Evolutionary conservation across 768 basidiomycete genomes (phyloP), one percentile per base, ranked within the genome.

Genomic region (Tremella mesenterica): DNA sequence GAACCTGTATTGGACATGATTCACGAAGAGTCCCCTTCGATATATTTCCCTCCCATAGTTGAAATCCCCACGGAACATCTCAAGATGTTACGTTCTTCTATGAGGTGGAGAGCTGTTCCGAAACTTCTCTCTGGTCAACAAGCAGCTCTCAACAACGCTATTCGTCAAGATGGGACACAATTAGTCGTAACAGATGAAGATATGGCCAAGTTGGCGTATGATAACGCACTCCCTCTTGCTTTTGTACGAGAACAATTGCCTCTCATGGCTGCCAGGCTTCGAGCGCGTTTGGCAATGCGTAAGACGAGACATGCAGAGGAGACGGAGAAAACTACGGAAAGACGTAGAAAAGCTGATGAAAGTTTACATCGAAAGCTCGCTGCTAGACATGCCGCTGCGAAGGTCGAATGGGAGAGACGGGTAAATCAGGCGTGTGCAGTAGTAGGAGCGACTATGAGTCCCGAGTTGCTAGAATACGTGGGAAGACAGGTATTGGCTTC

Each of bases 351-450:
- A 26, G 52, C 59, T 8, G 56, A 59, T 26, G 53, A 52, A 8
- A 33, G 34, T n/a, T 52, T 66, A 10, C 47, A 54, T 7, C 28
- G 53, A 13, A 66, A 66, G 46, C 33, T 66, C n/a, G 53, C 53
- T 2, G 60, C 60, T 45, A 44, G 54, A 7, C 45, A 56, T 18
- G 44, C 47, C 18, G 29, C n/a, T n/a, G 31, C 49, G 7, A 54
- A 49, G 39, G 14, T n/a, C 28, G 54, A 51, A 18, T 69, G 67
- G 67, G 58, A 60, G 38, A 46, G 44, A 9, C 30, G 48, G 23
- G 57, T 69, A 39, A 18, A 29, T 25, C 28, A 50, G 2, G 31
- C 61, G 3, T 51, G 57, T 6, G 31, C 41, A 12, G 36, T 39
- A 16, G 44, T 45, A 7, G 51, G 47, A 1, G 36, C 56, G 7